phyloP scores from a whole-genome alignment of 1,284 basidiomycete genomes.

The Puccinia triticina region DNA sequence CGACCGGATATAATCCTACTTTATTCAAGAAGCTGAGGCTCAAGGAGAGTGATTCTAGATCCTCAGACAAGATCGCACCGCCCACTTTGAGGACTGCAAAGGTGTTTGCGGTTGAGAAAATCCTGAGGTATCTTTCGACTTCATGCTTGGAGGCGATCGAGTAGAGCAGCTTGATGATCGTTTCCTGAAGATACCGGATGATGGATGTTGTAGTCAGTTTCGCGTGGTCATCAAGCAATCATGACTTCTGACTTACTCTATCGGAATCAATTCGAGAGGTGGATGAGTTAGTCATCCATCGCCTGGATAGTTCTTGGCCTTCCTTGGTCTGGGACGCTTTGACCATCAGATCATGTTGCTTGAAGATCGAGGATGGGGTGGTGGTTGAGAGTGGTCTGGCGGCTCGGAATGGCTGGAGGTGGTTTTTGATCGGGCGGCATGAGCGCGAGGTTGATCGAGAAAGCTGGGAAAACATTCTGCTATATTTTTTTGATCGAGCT shows the following conservation, averaged over 20 bases:
- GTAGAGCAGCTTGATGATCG: constrained; percentile 75
- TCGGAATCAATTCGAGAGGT: constrained; percentile 34
- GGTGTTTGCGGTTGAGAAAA: constrained; percentile 76
- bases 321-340: constrained; percentile 23
- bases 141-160: constrained; percentile 93
- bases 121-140: constrained; percentile 91
- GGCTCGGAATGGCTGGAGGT: background rate
- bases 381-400: background rate
- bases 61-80: constrained; percentile 80
- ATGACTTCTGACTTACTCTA: constrained; percentile 7
- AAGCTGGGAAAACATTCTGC: constrained; percentile 3
- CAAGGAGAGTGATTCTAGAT: constrained; percentile 85
- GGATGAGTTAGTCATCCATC: constrained; percentile 26
- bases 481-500: background rate
- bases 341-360: constrained; percentile 40
- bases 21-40: constrained; percentile 91
- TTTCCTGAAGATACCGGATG: constrained; percentile 43
- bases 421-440: background rate
- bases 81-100: constrained; percentile 68
- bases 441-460: constrained; percentile 16
- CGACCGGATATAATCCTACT: constrained; percentile 88
- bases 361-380: constrained; percentile 29
- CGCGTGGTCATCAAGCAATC: no score
- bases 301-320: constrained; percentile 26
- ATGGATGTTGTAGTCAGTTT: no score